These are phyloP conservation scores for Blastomyces silverae DNA, from an alignment of 2,329 filamentous ascomycete genomes.

Conservation along the genomic window DNA sequence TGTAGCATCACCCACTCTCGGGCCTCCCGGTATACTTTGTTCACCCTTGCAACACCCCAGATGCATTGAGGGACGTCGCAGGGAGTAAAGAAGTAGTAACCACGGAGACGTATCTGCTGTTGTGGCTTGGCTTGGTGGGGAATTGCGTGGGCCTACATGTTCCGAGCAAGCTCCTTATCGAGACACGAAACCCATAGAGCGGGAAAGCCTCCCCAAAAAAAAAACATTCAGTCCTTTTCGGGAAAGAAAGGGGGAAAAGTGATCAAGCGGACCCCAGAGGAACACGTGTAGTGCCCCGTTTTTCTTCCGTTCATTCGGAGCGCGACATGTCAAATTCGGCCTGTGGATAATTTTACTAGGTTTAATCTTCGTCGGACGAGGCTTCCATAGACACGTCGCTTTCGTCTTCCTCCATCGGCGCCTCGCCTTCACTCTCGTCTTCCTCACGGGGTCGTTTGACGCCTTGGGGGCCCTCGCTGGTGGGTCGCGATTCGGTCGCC, in stretches of 20 bases:
- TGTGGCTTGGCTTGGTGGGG: slow-evolving; percentile 86
- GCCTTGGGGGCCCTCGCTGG: slow-evolving; percentile 50
- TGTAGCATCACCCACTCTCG: slow-evolving; percentile 72
- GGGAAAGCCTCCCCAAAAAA: slow-evolving; percentile 21
- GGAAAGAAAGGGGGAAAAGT: neutral
- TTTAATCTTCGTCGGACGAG: slow-evolving; percentile 65
- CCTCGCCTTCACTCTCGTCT: slow-evolving; percentile 48
- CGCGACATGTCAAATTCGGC: neutral
- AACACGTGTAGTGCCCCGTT: neutral
- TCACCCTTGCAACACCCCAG: slow-evolving; percentile 83
- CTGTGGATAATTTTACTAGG: neutral
- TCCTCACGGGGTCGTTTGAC: slow-evolving; percentile 66
- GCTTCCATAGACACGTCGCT: slow-evolving; percentile 63
- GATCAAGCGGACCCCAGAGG: neutral
- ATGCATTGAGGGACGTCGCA: slow-evolving; percentile 64
- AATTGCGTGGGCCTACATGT: slow-evolving; percentile 71
- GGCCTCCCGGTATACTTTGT: slow-evolving; percentile 78
- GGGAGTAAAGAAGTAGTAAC: slow-evolving; percentile 31
- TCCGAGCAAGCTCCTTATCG: slow-evolving; percentile 55
- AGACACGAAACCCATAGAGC: slow-evolving; percentile 18
- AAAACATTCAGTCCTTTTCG: slow-evolving; percentile 11
- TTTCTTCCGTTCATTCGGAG: neutral
- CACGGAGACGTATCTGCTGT: slow-evolving; percentile 64
- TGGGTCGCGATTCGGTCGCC: slow-evolving; percentile 43
- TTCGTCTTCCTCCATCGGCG: slow-evolving; percentile 60